These are phyloP conservation scores for Trichoderma gamsii DNA, from an alignment of 495 filamentous ascomycete species.

Conservation along the genomic window DNA sequence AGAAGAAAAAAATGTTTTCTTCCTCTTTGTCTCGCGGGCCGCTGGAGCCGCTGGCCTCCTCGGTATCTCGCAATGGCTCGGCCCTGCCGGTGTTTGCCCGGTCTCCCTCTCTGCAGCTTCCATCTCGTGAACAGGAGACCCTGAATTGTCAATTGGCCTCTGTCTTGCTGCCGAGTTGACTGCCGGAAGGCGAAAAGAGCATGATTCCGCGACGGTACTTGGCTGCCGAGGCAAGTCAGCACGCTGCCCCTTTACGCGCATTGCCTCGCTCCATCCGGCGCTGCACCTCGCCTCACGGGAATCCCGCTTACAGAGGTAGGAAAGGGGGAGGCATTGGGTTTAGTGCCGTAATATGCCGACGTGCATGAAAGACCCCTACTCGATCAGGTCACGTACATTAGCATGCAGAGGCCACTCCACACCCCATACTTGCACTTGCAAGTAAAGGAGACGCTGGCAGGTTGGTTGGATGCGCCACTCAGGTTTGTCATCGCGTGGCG, in stretches of 20 bases:
- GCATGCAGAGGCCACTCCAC: neutral
- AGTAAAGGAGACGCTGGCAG: neutral
- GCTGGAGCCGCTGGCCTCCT: neutral
- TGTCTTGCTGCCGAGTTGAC: no score
- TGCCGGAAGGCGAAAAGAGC: no score
- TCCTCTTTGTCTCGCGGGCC: neutral
- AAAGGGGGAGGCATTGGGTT: neutral
- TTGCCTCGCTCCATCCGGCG: neutral
- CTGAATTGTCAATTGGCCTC: no score
- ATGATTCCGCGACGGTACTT: no score
- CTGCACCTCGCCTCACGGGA: neutral
- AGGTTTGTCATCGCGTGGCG: slow-evolving; percentile 1
- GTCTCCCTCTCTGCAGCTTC: neutral
- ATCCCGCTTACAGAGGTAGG: slow-evolving; percentile 6
- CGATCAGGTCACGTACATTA: neutral
- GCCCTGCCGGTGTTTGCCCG: neutral
- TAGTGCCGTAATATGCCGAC: slow-evolving; percentile 1
- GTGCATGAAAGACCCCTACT: slow-evolving; percentile 5
- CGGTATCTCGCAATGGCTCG: neutral
- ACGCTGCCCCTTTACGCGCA: slow-evolving; percentile 2
- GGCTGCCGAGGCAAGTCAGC: neutral
- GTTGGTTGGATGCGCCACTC: neutral
- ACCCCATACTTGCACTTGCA: neutral
- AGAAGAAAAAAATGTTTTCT: neutral
- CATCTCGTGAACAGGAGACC: neutral